A percentile compares a stretch with the other conserved stretches of the same genome.
phyloP scores from a whole-genome alignment of 1,284 basidiomycete species.

The Fistulinella staudtii region DNA sequence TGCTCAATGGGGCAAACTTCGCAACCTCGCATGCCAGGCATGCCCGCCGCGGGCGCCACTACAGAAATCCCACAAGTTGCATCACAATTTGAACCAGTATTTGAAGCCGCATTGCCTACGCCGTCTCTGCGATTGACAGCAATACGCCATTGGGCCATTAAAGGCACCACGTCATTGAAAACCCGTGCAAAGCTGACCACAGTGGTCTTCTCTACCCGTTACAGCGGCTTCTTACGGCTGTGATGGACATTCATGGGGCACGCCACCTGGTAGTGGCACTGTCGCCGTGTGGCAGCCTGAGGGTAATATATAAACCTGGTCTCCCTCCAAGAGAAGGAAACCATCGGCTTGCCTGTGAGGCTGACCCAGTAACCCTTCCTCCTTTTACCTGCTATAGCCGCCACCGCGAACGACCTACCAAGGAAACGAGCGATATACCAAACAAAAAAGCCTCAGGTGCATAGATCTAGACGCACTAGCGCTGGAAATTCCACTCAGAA shows the following conservation, averaged over 20 bases:
- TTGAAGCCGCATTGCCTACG: too few species aligned
- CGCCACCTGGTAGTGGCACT: constrained; percentile 30
- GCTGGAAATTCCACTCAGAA: too few species aligned
- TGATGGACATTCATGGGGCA: constrained; percentile 15
- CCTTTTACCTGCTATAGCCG: constrained; percentile 1
- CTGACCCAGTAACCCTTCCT: constrained; percentile 6
- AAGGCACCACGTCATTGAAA: not conserved
- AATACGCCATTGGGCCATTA: constrained; percentile 5
- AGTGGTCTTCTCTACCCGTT: constrained; percentile 10
- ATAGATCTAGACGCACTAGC: not conserved
- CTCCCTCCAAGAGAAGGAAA: not conserved
- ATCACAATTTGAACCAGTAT: too few species aligned
- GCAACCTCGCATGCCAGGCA: too few species aligned
- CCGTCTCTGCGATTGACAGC: too few species aligned
- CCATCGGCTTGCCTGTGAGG: constrained; percentile 9
- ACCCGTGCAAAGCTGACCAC: constrained; percentile 4
- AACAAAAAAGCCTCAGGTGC: too few species aligned
- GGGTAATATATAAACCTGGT: constrained; percentile 23
- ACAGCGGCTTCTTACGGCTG: constrained; percentile 25
- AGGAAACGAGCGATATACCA: too few species aligned
- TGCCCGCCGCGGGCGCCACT: too few species aligned
- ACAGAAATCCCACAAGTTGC: too few species aligned
- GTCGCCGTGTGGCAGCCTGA: constrained; percentile 24
- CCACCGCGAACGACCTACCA: not conserved
- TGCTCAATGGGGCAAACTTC: too few species aligned